Base-by-base conservation (phyloP, 352 stramenopile genomes). In the Peronosclerospora sorghi region DNA sequence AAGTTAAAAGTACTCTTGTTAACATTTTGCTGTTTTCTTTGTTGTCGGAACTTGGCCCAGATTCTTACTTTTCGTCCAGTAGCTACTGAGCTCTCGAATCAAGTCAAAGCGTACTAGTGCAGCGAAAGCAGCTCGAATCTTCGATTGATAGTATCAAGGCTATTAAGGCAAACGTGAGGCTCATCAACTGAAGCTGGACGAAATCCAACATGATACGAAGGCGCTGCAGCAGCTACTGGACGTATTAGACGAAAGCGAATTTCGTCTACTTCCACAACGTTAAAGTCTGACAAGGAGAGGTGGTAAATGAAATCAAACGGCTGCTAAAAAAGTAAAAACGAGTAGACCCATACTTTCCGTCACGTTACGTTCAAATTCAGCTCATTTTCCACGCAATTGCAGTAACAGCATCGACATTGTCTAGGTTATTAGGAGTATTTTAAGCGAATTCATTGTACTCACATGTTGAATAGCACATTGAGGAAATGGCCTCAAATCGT, bases 31-130 rank as follows among this genome's bases (percentile, higher is more conserved):
- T 50, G 37, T 34, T 18, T 36, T 41, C 13, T 15, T 34, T 18
- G 29, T 41, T n/a, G 73, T 69, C 68, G 0, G 73, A 83, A 14
- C 1, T 58, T 77, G 29, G 46, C 60, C 14, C 73, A 75, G 41
- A 83, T 86, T 53, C 57, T 74, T 8, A 38, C 58, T 28, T 84
- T 86, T 26, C 57, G 56, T 10, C 68, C 68, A 9, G 60, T 62
- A 19, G 66, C 56, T 14, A 45, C 48, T 2, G 42, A 62, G 42
- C 40, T 85, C 19, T 47, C 53, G 4, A 41, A 27, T 8, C 48
- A 67, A 12, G 30, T 75, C 15, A 38, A 37, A 32, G 5, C 2
- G 23, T 74, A n/a, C 36, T 51, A 0, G 12, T 30, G 0, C 32
- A 49, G 21, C 45, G 63, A 45, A 28, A 42, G 27, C 2, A 48